Evolutionary conservation across 1,284 basidiomycete species (phyloP), one percentile per base, ranked within the genome.

Genomic region (Omphalotus olearius): DNA sequence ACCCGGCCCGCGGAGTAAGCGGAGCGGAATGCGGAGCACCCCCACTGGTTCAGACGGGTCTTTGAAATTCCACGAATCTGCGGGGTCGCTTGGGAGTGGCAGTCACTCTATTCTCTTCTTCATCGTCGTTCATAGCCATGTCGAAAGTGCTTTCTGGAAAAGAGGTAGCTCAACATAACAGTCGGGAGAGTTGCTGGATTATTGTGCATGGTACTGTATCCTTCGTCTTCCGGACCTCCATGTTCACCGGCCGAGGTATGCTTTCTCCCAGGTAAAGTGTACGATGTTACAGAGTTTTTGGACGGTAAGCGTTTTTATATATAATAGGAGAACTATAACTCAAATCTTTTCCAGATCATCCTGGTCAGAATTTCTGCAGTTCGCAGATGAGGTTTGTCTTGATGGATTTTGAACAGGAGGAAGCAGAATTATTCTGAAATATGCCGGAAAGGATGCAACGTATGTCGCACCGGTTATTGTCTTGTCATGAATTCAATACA

Each of bases 391-490:
- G 11, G n/a, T 6, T n/a, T 14, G 16, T 18, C 30, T n/a, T 17
- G n/a, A 17, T 13, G 16, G 6, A 28, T 45, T 40, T 14, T 36
- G 17, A 25, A 16, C 57, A 63, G 62, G 62, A 41, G 62, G 63
- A 23, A 62, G 62, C 53, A 61, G 61, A 44, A 63, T 66, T 47
- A 74, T 77, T 50, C 57, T 83, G 59, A 85, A 85, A 60, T 88
- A 89, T 57, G 88, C 83, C 0, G 88, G 88, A n/a, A 85, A 82
- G 62, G 88, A 91, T 56, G 88, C 85, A 2, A 90, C 87, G 77
- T 79, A 58, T 47, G 78, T 60, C 28, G 13, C 18, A 54, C 85
- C 33, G 18, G n/a, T n/a, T n/a, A n/a, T n/a, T n/a, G n/a, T 41
- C n/a, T 16, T 16, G 26, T 53, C n/a, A 14, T 36, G 25, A 16